Percentiles rank a stretch among this genome's conserved stretches.
Conservation (phyloP, 768 basidiomycete genomes). For the Lactarius vividus region DNA sequence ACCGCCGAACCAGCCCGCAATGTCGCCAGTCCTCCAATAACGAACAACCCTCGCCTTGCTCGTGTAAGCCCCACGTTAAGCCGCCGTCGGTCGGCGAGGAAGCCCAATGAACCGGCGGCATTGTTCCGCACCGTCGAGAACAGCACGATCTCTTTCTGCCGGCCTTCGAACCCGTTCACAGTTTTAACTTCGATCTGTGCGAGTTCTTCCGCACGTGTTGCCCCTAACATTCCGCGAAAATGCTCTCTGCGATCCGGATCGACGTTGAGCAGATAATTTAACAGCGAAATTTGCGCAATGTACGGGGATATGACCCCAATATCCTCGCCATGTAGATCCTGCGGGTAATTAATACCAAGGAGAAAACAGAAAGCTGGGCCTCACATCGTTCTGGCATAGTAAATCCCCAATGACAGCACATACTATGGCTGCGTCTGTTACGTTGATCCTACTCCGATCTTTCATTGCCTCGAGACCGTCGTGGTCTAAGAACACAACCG, state of each 20-base stretch:
- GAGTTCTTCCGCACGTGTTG: slow-evolving; percentile 62
- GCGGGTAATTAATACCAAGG: slow-evolving; percentile 28
- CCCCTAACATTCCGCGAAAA: slow-evolving; percentile 60
- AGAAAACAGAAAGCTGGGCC: background rate
- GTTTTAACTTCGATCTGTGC: slow-evolving; percentile 80
- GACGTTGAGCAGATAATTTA: slow-evolving; percentile 62
- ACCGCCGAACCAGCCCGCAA: slow-evolving; percentile 46
- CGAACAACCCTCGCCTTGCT: slow-evolving; percentile 80
- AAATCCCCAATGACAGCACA: slow-evolving; percentile 81
- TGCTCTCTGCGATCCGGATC: slow-evolving; percentile 52
- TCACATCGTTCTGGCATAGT: slow-evolving; percentile 38
- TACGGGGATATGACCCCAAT: slow-evolving; percentile 96
- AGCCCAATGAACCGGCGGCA: slow-evolving; percentile 72
- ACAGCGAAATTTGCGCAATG: slow-evolving; percentile 75
- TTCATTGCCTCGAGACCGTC: slow-evolving; percentile 60
- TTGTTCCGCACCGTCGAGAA: slow-evolving; percentile 93
- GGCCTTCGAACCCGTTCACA: slow-evolving; percentile 92
- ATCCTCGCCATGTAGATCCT: slow-evolving; percentile 64
- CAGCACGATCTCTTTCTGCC: slow-evolving; percentile 89
- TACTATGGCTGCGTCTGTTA: slow-evolving; percentile 74
- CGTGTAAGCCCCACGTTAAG: slow-evolving; percentile 91
- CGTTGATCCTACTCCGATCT: slow-evolving; percentile 74
- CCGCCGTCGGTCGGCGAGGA: slow-evolving; percentile 80
- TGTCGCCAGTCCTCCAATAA: slow-evolving; percentile 72
- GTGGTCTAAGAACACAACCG: slow-evolving; percentile 84